Evolutionary conservation across 495 filamentous ascomycete genomes (phyloP), one percentile per base, ranked within the genome.

Genomic region (Jackrogersella multiformis): DNA sequence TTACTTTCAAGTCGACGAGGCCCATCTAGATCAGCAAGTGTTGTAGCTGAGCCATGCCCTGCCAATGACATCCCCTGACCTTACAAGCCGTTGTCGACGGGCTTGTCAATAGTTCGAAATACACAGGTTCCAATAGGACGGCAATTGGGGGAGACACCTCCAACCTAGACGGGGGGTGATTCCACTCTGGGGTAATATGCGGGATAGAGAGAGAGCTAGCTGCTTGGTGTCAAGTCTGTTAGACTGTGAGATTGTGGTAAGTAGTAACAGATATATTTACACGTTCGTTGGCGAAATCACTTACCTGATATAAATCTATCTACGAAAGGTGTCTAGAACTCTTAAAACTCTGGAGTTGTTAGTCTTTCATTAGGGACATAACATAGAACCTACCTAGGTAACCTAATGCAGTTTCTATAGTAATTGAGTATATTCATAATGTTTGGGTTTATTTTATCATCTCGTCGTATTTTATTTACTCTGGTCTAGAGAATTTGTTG

Each of bases 1-100:
- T 74, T 72, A 30, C 26, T 58, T 26, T 49, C 49, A 26, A 35
- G 53, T 56, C 30, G 21, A 59, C 15, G 45, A 59, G 3, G 10
- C 15, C 18, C 45, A 18, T 46, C 41, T 64, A 45, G 56, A 52
- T 46, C 26, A 23, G 9, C 1, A 24, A 18, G 15, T 57, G 10
- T 51, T 18, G 15, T 16, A 18, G 35, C 16, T 58, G 36, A 28
- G 20, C 15, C 7, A 21, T 30, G n/a, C 28, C 44, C 10, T 45
- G 5, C 44, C 28, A 15, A 45, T 46, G n/a, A 34, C 15, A 10
- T 26, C 8, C 1, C 26, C 3, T 41, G 49, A 13, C 10, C 6
- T 48, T 24, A 30, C 10, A 16, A 21, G 2, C 7, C 26, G 10
- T 38, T 36, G 16, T 32, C 20, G 28, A 36, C 26, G 24, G 21